Conservation (phyloP, 768 basidiomycete genomes). For the Lactarius akahatsu region DNA sequence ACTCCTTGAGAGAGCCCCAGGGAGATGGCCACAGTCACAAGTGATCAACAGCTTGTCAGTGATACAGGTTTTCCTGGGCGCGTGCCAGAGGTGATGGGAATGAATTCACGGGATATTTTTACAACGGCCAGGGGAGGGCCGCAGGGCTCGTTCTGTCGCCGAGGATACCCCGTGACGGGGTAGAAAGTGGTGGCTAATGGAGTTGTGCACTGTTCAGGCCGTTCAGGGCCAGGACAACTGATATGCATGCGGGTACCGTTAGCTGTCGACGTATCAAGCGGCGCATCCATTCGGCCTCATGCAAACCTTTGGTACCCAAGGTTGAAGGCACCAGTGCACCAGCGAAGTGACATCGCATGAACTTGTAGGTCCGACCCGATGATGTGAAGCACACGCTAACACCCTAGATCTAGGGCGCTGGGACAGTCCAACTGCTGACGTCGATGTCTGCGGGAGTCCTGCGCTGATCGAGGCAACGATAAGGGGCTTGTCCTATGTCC, state of each 20-base stretch:
- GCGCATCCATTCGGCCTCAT: not conserved
- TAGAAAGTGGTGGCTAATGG: not conserved
- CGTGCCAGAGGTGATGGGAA: not conserved
- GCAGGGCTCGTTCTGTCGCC: not conserved
- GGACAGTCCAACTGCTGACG: not conserved
- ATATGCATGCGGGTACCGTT: not conserved
- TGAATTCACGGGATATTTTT: not conserved
- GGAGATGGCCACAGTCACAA: not conserved
- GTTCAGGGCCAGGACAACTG: not conserved
- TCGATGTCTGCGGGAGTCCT: not conserved
- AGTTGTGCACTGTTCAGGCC: no score
- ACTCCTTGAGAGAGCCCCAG: constrained; percentile 4
- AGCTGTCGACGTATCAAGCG: not conserved
- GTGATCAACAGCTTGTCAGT: not conserved
- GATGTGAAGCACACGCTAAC: not conserved
- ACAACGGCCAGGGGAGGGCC: not conserved
- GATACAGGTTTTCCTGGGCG: not conserved
- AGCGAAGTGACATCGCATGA: not conserved
- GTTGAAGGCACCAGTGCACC: not conserved
- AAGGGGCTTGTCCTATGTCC: not conserved
- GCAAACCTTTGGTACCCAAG: not conserved
- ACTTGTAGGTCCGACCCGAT: not conserved
- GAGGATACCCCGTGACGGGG: constrained; percentile 7
- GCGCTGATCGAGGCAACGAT: not conserved
- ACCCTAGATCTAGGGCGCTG: constrained; percentile 1